phyloP scores from a whole-genome alignment of 352 stramenopile genomes.

The Elongisporangium undulatum region DNA sequence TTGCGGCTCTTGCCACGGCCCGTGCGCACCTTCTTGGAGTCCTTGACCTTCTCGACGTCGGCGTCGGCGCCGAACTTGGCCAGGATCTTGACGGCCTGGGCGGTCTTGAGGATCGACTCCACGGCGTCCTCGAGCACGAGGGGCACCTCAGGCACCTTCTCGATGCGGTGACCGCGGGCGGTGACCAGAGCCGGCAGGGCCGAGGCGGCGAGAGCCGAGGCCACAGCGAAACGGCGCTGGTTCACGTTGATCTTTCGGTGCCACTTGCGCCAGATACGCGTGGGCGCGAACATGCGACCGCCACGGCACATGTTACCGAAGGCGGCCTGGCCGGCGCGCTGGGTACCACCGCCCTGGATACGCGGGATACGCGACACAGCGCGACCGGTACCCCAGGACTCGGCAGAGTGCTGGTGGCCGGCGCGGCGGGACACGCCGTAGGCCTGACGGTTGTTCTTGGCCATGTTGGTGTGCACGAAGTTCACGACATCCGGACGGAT shows the following conservation, averaged over 20 bases:
- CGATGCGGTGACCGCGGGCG: slow-evolving; percentile 96
- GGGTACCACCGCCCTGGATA: slow-evolving; percentile 97
- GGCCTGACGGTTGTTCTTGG: slow-evolving; percentile 99
- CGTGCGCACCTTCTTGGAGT: slow-evolving; percentile 96
- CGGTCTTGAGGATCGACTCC: slow-evolving; percentile 94
- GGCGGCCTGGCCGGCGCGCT: slow-evolving; percentile 96
- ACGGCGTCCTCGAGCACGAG: slow-evolving; percentile 95
- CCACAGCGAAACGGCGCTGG: slow-evolving; percentile 97
- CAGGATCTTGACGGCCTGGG: slow-evolving; percentile 94
- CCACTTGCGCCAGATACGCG: slow-evolving; percentile 99
- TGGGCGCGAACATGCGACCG: slow-evolving; percentile 98
- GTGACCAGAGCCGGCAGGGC: slow-evolving; percentile 97
- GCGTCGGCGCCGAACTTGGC: slow-evolving; percentile 91
- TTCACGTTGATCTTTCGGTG: slow-evolving; percentile 98
- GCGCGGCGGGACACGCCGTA: slow-evolving; percentile 96
- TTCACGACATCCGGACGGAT: slow-evolving; percentile 99
- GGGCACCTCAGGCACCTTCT: slow-evolving; percentile 96
- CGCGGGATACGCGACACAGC: slow-evolving; percentile 99
- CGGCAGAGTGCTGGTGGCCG: slow-evolving; percentile 96
- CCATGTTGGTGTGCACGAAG: slow-evolving; percentile 99
- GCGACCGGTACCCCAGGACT: slow-evolving; percentile 98
- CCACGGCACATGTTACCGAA: slow-evolving; percentile 99
- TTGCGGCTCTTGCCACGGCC: slow-evolving; percentile 99
- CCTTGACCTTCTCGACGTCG: slow-evolving; percentile 97
- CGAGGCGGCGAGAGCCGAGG: slow-evolving; percentile 96